Base-by-base conservation (phyloP, 169 alveolate species). In the Plasmodium gaboni region DNA sequence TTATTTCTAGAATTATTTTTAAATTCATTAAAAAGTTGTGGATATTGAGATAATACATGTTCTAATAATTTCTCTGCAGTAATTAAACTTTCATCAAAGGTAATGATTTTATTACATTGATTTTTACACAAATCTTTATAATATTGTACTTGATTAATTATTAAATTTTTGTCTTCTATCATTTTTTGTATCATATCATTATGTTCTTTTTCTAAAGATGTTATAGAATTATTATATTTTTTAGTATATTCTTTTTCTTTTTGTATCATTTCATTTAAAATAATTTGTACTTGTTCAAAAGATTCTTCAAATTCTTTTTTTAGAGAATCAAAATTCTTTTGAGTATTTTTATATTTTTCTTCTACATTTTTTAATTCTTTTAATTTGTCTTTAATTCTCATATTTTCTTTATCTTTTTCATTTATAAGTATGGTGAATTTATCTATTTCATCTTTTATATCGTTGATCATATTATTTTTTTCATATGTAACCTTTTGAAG, bases 241-340 rank as follows among this genome's bases (percentile, higher is more conserved):
- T 76, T 76, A 0, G 76, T 76, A 38, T 76, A 76, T 44, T 76
- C 89, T 26, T 76, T 76, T 57, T 76, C 89, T 68, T 76, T 76
- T 42, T 76, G 74, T 22, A 76, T 76, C 89, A 76, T 76, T 76
- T 76, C 89, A 50, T 76, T 76, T 76, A 76, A 65, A 48, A 76
- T 76, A 19, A 76, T 63, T 76, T 76, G 89, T 6, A 76, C 89
- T 64, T 76, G 70, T 8, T 76, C 89, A 44, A 76, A 76, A n/a
- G 78, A 64, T 44, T 64, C 67, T 65, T 76, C 89, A 13, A 76
- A 76, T 64, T 76, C 89, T 64, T 76, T 76, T 64, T 76, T 76
- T 3, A 76, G 76, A 4, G 76, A 63, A 63, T 65, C 89, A 51
- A 76, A 76, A 64, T 64, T 76, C 0, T 64, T 76, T 76, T 76